phyloP scores from a whole-genome alignment of 2,329 filamentous ascomycete genomes.

The Whalleya microplaca region DNA sequence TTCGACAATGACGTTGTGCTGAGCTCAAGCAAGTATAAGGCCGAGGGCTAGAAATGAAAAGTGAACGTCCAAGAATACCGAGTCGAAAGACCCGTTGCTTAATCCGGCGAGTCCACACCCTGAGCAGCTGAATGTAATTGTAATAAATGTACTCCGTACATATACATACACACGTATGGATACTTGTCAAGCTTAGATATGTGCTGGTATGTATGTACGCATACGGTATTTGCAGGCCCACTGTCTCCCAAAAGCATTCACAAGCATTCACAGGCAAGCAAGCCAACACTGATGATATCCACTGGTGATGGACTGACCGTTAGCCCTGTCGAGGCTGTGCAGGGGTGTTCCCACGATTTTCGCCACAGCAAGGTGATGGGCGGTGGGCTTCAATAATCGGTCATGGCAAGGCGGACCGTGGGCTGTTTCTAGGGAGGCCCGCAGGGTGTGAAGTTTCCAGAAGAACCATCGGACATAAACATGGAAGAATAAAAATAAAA shows the following conservation, averaged over 20 bases:
- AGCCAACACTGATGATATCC: slow-evolving; percentile 12
- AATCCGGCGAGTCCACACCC: slow-evolving; percentile 13
- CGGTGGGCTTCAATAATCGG: slow-evolving; percentile 2
- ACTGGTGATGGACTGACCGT: too few species aligned
- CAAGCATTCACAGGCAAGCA: slow-evolving; percentile 18
- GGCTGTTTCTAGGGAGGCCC: too few species aligned
- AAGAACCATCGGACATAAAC: background rate
- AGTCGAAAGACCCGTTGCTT: slow-evolving; percentile 2
- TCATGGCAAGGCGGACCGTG: background rate
- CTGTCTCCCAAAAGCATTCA: slow-evolving; percentile 21
- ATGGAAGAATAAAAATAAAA: too few species aligned
- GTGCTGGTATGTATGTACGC: too few species aligned
- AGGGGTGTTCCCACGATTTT: slow-evolving; percentile 18
- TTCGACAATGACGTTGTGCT: slow-evolving; percentile 9
- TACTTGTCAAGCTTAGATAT: background rate
- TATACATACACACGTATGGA: too few species aligned
- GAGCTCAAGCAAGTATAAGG: slow-evolving; percentile 1
- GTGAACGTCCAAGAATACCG: background rate
- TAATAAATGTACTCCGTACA: too few species aligned
- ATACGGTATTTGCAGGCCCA: slow-evolving; percentile 1
- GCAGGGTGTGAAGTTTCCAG: slow-evolving; percentile 28
- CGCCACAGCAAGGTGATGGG: slow-evolving; percentile 11
- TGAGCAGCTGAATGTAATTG: slow-evolving; percentile 13
- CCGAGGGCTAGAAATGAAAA: slow-evolving; percentile 1
- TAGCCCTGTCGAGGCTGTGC: slow-evolving; percentile 24